phyloP scores from a whole-genome alignment of 306 rosid genomes.

The Rosa lucieae region DNA sequence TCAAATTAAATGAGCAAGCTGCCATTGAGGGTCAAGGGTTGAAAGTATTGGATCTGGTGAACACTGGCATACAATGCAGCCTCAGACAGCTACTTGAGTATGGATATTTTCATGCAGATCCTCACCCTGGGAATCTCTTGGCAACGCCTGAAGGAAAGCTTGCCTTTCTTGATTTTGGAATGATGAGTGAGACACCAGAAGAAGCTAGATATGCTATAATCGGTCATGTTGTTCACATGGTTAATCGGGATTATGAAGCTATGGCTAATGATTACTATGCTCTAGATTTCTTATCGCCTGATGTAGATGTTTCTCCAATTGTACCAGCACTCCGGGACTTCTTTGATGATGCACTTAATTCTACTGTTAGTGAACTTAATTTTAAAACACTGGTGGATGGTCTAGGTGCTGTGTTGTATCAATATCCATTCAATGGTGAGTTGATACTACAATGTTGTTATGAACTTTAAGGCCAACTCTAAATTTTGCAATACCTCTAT shows the following conservation, averaged over 20 bases:
- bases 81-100: conserved; percentile 92
- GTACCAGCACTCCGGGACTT: conserved; percentile 83
- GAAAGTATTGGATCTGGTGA: conserved; percentile 81
- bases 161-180: conserved; percentile 96
- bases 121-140: conserved; percentile 99
- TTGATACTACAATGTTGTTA: conserved; percentile 17
- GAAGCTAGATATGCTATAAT: conserved; percentile 85
- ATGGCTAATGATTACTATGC: conserved; percentile 96
- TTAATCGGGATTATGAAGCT: conserved; percentile 95
- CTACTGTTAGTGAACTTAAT: conserved; percentile 89
- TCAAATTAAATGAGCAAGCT: conserved; percentile 82
- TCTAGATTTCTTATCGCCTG: conserved; percentile 76
- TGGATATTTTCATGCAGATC: conserved; percentile 98
- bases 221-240: conserved; percentile 97
- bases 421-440: conserved; percentile 94
- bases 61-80: conserved; percentile 88
- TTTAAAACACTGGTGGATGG: conserved; percentile 95
- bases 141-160: conserved; percentile 96
- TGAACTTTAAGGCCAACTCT: conserved; percentile 6
- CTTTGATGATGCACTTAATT: conserved; percentile 85
- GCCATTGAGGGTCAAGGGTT: conserved; percentile 91
- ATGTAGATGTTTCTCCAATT: conserved; percentile 85
- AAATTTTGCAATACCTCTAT: background rate
- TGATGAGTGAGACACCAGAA: conserved; percentile 99
- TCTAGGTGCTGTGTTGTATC: conserved; percentile 84